A percentile compares a stretch with the other conserved stretches of the same genome.
These are phyloP conservation scores for Russula virescens DNA, from an alignment of 768 basidiomycete species.

Conservation along the genomic window DNA sequence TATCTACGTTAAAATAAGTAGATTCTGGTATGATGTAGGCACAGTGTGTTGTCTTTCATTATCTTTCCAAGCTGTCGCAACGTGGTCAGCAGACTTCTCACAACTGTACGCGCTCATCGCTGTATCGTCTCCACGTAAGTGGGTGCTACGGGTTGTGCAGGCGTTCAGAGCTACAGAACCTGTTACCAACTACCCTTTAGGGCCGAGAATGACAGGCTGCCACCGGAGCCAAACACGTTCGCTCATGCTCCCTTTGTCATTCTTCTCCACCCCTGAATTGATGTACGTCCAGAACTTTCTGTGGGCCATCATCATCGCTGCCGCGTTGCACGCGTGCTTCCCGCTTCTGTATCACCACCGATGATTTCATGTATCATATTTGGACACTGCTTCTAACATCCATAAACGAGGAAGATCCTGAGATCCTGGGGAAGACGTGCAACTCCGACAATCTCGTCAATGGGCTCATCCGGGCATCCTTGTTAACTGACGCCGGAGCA, in stretches of 20 bases:
- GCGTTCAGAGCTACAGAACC: constrained; percentile 43
- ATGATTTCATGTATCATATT: constrained; percentile 50
- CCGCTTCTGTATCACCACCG: constrained; percentile 24
- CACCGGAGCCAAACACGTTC: constrained; percentile 34
- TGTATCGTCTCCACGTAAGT: constrained; percentile 29
- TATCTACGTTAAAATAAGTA: no score
- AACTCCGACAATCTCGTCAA: constrained; percentile 66
- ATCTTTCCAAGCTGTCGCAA: constrained; percentile 24
- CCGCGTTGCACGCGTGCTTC: constrained; percentile 52
- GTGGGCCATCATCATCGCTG: constrained; percentile 63
- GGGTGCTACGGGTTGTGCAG: constrained; percentile 46
- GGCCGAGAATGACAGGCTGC: constrained; percentile 3
- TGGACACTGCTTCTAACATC: constrained; percentile 62
- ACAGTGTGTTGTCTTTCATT: constrained; percentile 45
- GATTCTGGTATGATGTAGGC: no score
- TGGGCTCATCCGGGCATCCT: constrained; percentile 57
- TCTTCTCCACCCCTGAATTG: constrained; percentile 51
- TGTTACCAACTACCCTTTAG: constrained; percentile 23
- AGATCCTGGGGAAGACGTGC: constrained; percentile 45
- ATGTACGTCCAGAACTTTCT: constrained; percentile 61
- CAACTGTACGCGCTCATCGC: constrained; percentile 14
- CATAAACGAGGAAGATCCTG: constrained; percentile 37
- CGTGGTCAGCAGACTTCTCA: constrained; percentile 26
- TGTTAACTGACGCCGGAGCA: constrained; percentile 42
- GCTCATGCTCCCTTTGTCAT: constrained; percentile 61